Evolutionary conservation across 352 stramenopile species (phyloP).

Genomic region (Pythium sukuiense): DNA sequence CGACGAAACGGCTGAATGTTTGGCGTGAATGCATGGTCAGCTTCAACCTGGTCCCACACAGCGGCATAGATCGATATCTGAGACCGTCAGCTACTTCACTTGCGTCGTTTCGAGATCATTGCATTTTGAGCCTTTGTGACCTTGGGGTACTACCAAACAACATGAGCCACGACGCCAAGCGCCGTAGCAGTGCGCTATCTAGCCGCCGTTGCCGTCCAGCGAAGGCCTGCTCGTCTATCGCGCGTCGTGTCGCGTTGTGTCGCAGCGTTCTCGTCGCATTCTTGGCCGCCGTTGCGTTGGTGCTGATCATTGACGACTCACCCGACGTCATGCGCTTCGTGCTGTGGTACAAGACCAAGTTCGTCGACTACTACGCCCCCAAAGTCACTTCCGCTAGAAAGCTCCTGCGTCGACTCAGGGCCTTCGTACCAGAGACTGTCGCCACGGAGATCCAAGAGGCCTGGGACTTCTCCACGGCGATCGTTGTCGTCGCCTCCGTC

Average conservation of each 20-base stretch:
- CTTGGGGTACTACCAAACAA: background rate
- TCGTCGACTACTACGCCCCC: conserved; percentile 36
- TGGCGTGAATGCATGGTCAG: background rate
- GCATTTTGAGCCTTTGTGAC: background rate
- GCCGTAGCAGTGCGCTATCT: background rate
- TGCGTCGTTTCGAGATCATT: background rate
- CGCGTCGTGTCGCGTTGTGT: background rate
- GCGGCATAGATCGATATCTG: background rate
- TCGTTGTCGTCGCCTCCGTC: conserved; percentile 35
- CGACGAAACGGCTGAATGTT: background rate
- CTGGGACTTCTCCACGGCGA: conserved; percentile 34
- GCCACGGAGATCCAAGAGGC: conserved; percentile 31
- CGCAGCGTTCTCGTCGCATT: background rate
- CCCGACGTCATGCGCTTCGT: conserved; percentile 17
- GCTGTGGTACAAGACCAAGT: conserved; percentile 28
- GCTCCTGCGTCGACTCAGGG: conserved; percentile 6
- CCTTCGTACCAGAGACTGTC: conserved; percentile 24
- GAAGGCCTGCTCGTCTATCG: background rate
- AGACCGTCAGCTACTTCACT: background rate
- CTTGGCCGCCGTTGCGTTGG: background rate
- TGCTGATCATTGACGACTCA: background rate
- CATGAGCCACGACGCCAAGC: background rate
- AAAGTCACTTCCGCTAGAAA: conserved; percentile 13
- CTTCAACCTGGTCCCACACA: conserved; percentile 2
- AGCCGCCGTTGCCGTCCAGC: background rate